Evolutionary conservation across 306 rosid species (phyloP), one percentile per base, ranked within the genome.

Genomic region (Pachyrhizus erosus): DNA sequence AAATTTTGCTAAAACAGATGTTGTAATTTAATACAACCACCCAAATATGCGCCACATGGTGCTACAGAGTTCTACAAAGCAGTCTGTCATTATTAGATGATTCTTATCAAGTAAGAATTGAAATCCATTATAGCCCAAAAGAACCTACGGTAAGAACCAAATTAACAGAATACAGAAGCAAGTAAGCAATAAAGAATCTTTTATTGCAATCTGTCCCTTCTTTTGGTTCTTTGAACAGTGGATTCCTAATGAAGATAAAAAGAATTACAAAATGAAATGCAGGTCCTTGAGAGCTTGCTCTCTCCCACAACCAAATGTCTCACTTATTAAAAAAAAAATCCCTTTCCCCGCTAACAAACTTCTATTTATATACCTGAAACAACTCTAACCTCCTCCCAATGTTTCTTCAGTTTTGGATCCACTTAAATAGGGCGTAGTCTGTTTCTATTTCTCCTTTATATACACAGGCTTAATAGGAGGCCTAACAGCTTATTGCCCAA

Each of bases 11-110:
- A 31, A 60, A 58, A 61, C 60, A 60, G 60, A n/a, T 70, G 70
- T 9, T 57, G 18, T 18, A 26, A 70, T 60, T 68, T 71, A 71
- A 62, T 48, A 76, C 73, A 72, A 62, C 27, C 43, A 62, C 43
- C 49, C 23, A 62, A 77, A 57, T 49, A n/a, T 15, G 57, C 55
- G 65, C 58, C 60, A 34, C 13, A 34, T 55, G 72, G 64, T 42
- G 40, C 65, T 78, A 57, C 18, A 51, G 24, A 31, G 49, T 46
- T 67, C 27, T 67, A 40, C 23, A 39, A 18, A 27, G 62, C 18
- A 37, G 37, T 51, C 51, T 34, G 66, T 10, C 7, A 70, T 24
- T 64, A 20, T 23, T 31, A 64, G 17, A 17, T n/a, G 13, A 74
- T 15, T 69, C 75, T 40, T 26, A 70, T 40, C 4, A 39, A 26